phyloP scores from a whole-genome alignment of 2,329 filamentous ascomycete species.

The Xylaria sp. region DNA sequence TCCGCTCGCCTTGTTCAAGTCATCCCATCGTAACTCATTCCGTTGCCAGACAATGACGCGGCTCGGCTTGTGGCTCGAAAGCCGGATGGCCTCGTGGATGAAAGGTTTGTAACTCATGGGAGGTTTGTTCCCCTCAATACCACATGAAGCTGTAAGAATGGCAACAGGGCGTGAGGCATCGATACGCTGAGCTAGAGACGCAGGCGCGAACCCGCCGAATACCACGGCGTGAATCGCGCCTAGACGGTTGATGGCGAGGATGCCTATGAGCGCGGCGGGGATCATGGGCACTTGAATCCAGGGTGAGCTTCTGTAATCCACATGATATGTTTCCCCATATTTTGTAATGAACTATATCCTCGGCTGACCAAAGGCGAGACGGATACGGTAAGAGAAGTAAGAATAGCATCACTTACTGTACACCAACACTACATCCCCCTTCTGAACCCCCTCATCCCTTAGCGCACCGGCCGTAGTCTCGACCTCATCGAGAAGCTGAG shows the following conservation, averaged over 20 bases:
- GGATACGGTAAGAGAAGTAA: neutral
- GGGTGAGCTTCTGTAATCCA: constrained; percentile 23
- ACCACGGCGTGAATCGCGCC: constrained; percentile 93
- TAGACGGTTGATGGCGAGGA: constrained; percentile 82
- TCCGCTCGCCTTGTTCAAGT: constrained; percentile 71
- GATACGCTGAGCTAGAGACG: constrained; percentile 86
- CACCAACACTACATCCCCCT: constrained; percentile 87
- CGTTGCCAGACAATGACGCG: constrained; percentile 87
- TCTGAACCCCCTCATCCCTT: constrained; percentile 81
- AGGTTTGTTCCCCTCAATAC: constrained; percentile 87
- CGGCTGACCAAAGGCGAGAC: neutral
- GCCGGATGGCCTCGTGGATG: constrained; percentile 76
- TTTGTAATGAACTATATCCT: neutral
- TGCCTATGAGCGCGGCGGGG: constrained; percentile 85
- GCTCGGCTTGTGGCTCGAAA: constrained; percentile 76
- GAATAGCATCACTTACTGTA: constrained; percentile 73
- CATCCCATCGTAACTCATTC: constrained; percentile 78
- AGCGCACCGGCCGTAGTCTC: constrained; percentile 84
- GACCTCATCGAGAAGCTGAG: constrained; percentile 80
- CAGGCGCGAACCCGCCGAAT: constrained; percentile 89
- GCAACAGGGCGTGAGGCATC: constrained; percentile 80
- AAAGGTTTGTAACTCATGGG: constrained; percentile 81
- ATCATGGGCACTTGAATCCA: constrained; percentile 85
- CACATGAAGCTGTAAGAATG: constrained; percentile 90
- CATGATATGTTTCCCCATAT: neutral